Evolutionary conservation across 495 filamentous ascomycete species (phyloP).

Genomic region (Umbilicaria muhlenbergii): DNA sequence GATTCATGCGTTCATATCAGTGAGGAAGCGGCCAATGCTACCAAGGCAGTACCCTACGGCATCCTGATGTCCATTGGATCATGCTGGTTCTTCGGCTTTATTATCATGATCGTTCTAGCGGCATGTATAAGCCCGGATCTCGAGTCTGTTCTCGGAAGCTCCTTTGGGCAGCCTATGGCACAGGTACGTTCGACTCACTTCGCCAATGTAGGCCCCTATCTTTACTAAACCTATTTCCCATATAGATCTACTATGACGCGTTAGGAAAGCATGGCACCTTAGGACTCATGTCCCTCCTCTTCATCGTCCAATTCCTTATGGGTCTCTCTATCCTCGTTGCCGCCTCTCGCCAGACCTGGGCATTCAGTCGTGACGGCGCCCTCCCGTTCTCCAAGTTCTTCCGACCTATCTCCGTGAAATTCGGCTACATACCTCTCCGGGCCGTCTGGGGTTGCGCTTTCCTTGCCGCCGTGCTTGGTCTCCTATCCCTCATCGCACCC

Average conservation of each 20-base stretch:
- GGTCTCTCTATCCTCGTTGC: constrained; percentile 37
- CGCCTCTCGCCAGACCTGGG: constrained; percentile 41
- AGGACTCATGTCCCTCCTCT: constrained; percentile 40
- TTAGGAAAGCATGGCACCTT: constrained; percentile 35
- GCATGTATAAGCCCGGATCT: constrained; percentile 31
- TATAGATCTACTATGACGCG: constrained; percentile 36
- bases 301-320: constrained; percentile 39
- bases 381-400: constrained; percentile 48
- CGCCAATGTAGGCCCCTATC: background rate
- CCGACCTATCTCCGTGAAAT: constrained; percentile 35
- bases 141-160: constrained; percentile 20
- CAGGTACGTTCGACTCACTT: constrained; percentile 9
- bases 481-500: constrained; percentile 40
- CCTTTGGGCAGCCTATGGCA: constrained; percentile 38
- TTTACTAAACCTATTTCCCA: background rate
- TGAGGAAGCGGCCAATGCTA: constrained; percentile 49
- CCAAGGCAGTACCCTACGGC: constrained; percentile 44
- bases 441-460: constrained; percentile 43
- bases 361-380: constrained; percentile 43
- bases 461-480: constrained; percentile 36
- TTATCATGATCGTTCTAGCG: constrained; percentile 35
- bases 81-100: constrained; percentile 36
- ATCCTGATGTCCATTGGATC: constrained; percentile 39
- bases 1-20: constrained; percentile 38
- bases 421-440: constrained; percentile 46